Conservation (phyloP, 2,329 filamentous ascomycete species). For the Colletotrichum sp. region DNA sequence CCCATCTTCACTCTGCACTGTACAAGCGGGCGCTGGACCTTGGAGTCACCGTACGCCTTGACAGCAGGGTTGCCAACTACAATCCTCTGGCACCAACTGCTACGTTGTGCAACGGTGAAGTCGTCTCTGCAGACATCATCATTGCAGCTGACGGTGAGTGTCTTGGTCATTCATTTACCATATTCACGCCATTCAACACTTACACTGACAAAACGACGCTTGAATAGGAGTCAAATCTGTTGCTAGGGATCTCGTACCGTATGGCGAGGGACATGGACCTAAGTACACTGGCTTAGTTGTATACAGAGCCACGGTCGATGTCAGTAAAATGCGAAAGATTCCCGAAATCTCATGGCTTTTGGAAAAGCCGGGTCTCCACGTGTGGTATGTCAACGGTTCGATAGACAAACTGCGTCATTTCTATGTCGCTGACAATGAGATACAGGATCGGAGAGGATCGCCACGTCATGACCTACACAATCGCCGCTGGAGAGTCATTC, state of each 20-base stretch:
- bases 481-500: constrained; percentile 44
- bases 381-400: constrained; percentile 33
- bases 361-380: constrained; percentile 40
- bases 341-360: constrained; percentile 43
- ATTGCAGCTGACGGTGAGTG: constrained; percentile 39
- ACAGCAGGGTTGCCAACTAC: constrained; percentile 28
- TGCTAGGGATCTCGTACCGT: constrained; percentile 25
- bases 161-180: neutral
- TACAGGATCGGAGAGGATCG: constrained; percentile 43
- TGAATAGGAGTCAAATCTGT: constrained; percentile 32
- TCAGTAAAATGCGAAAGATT: constrained; percentile 37
- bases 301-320: constrained; percentile 45
- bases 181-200: neutral
- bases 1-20: constrained; percentile 37
- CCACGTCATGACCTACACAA: constrained; percentile 52
- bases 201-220: neutral
- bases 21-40: constrained; percentile 29
- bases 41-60: constrained; percentile 27
- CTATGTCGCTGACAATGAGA: neutral
- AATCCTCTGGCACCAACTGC: constrained; percentile 26
- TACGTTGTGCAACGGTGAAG: constrained; percentile 25
- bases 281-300: constrained; percentile 42
- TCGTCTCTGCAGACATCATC: constrained; percentile 33
- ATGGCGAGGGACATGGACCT: constrained; percentile 13
- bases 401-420: neutral